Percentiles rank a stretch among this genome's conserved stretches.
Conservation (phyloP, 2,329 filamentous ascomycete genomes). For the Phaeosphaeriaceae sp. region DNA sequence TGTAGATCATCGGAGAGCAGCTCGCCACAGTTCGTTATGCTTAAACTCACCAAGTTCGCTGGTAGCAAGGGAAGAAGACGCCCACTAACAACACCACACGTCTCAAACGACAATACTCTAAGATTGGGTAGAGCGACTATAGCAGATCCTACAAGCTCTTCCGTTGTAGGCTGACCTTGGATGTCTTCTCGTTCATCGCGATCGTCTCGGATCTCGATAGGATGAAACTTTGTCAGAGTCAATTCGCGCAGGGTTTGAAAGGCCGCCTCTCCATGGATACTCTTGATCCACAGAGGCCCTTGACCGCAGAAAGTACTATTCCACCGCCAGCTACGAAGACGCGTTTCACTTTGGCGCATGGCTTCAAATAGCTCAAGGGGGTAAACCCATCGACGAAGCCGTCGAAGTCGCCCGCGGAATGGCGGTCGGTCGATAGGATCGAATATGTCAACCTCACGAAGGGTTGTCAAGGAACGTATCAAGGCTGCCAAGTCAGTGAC, state of each 20-base stretch:
- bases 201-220: conserved; percentile 14
- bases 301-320: conserved; percentile 56
- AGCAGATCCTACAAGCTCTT: conserved; percentile 56
- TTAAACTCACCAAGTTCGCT: conserved; percentile 68
- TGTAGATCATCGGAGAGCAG: conserved; percentile 71
- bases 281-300: conserved; percentile 43
- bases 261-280: conserved; percentile 54
- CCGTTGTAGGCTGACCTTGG: conserved; percentile 38
- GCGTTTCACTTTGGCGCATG: conserved; percentile 59
- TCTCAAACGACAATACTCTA: conserved; percentile 73
- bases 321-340: conserved; percentile 63
- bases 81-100: conserved; percentile 73
- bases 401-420: conserved; percentile 64
- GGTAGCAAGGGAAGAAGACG: conserved; percentile 73
- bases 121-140: conserved; percentile 67
- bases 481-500: conserved; percentile 65
- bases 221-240: conserved; percentile 44
- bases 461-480: conserved; percentile 67
- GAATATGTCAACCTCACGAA: conserved; percentile 74
- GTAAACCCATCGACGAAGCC: conserved; percentile 69
- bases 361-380: conserved; percentile 68
- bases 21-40: conserved; percentile 79
- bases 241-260: conserved; percentile 47
- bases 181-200: conserved; percentile 20
- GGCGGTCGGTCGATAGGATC: conserved; percentile 72